Evolutionary conservation across 176 grass and related monocot species (phyloP), one percentile per base, ranked within the genome.

Genomic region (Raddia distichophylla): DNA sequence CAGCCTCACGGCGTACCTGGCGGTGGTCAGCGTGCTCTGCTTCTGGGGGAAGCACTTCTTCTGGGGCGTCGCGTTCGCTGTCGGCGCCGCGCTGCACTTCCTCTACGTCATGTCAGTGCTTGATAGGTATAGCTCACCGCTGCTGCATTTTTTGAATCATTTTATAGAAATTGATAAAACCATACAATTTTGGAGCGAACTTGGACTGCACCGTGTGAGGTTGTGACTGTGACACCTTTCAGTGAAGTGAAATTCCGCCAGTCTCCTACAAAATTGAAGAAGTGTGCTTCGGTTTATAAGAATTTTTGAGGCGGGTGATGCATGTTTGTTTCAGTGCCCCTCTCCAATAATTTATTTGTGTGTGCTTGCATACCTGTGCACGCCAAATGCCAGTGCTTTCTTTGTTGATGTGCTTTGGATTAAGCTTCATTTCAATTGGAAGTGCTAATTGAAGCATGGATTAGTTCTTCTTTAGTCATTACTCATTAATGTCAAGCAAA

Each of bases 21-120:
- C 96, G 12, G 90, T 98, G 43, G 84, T 95, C 55, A 93, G 96
- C 59, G 93, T 98, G 5, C 78, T 95, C 19, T 98, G 96, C 89
- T 98, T 98, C 86, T 98, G 96, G 96, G 88, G 78, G 5, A 68
- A 88, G 27, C 96, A 98, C 52, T 86, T 95, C 79, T 98, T 98
- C 71, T 98, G 96, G 93, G 96, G 93, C 49, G 87, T 95, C 20
- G 87, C 90, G 16, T 87, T 98, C 43, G 93, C 84, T 13, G 93
- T 98, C 35, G 96, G 96, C 61, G 96, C 86, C 1, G 82, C 60
- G 16, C 83, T 98, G 16, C 96, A 98, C 75, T 98, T 98, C 82
- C 67, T 98, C 43, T 98, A 95, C 78, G 87, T 98, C 78, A 89
- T 98, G 90, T 98, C 96, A 16, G 96, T 98, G 54, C 82, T 95